Evolutionary conservation across 768 basidiomycete species (phyloP), one percentile per base, ranked within the genome.

Genomic region (Kondoa subrosea): DNA sequence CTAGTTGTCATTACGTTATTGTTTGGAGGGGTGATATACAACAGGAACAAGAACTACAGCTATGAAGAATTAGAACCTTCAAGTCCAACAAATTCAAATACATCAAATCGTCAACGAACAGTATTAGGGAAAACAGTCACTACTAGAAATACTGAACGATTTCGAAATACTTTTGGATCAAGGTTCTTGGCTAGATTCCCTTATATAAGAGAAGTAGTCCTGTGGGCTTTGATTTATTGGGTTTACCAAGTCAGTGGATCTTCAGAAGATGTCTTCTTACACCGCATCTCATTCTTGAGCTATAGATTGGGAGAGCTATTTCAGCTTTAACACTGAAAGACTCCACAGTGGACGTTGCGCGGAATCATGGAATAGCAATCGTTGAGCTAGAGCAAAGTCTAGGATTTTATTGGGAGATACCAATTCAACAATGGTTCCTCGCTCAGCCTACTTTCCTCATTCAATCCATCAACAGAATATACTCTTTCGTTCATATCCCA

Each of bases 381-480:
- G 29, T 63, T 3, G 8, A 63, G n/a, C 3, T 31, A 15, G 61
- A 63, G n/a, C n/a, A 33, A 27, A 8, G 3, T 3, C 3, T 63
- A 8, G 26, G 30, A 3, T 30, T 63, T n/a, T 16, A n/a, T 31
- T 63, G 16, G n/a, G 61, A 63, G 29, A 63, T 31, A 12, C 17
- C 3, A 3, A 32, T 63, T 33, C 61, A 63, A 32, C 61, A 63
- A 32, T 63, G 61, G 61, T 63, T 63, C 61, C 16, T 63, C 3
- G 29, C n/a, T 3, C 33, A 17, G 4, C 26, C 16, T 12, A 17
- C 16, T 8, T 27, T 3, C 8, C 8, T 63, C 3, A 27, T 63
- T 12, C 29, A 63, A 8, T 15, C 17, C 26, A 27, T 63, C 27
- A 63, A 63, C 61, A 27, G 61, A 12, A 16, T 63, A 17, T 63